Base-by-base conservation (phyloP, 139 green algal species). In the Tetradesmus obliquus region DNA sequence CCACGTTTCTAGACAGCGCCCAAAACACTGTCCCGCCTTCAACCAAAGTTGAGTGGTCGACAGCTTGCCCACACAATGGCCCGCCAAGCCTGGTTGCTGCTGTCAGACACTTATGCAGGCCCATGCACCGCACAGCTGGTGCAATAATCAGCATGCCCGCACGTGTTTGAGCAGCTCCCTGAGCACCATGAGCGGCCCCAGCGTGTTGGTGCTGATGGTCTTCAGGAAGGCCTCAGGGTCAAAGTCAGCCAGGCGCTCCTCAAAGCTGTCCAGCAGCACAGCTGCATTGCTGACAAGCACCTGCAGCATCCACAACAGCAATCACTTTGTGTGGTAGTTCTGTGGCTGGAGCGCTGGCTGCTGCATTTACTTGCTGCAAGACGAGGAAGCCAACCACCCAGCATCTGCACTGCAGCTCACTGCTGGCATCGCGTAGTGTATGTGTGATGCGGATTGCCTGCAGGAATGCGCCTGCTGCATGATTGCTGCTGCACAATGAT, bases 231-330 rank as follows among this genome's bases (percentile, higher is more conserved):
- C 53, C 20, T 74, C 17, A 32, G 83, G 20, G 13, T 24, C 24
- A 7, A 88, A 32, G 24, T 88, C 83, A 8, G 12, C 3, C 13
- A 88, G 12, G 19, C 55, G 19, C 20, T 88, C 51, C 55, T 76
- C 83, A 22, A 76, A 7, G 54, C 71, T 88, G 15, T 88, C 83
- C 60, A 88, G 62, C 8, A 32, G 22, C 60, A 62, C 83, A 55
- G 54, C 83, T 24, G 83, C 83, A 76, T 88, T 88, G 83, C 71
- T 88, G 57, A 88, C 76, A 3, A 88, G 57, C 32, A 88, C 83
- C 83, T 88, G 81, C 81, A 86, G 13, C 54, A 86, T 0, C 19
- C 9, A 0, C 2, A 19, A 15, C 2, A 19, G 7, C 8, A 71
- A 20, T 4, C 60, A 19, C 60, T 20, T 10, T 12, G 60, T 66